These are phyloP conservation scores for Diplocarpon rosae DNA, from an alignment of 2,329 filamentous ascomycete species.

Conservation along the genomic window DNA sequence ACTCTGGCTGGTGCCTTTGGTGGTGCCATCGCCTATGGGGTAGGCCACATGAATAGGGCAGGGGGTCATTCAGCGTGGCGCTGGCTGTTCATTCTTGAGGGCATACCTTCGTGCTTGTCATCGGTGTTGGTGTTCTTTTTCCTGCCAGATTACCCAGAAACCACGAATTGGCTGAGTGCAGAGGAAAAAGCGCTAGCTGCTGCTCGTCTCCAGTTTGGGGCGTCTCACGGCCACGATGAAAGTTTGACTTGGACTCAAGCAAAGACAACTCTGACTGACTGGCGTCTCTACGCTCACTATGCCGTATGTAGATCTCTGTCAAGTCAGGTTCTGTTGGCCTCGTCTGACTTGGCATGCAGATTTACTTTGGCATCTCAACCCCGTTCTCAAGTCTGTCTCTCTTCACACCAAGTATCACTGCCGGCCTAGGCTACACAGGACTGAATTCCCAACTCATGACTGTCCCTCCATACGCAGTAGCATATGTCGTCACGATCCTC, in stretches of 20 bases:
- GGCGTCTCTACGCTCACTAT: too few species aligned
- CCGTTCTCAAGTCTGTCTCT: constrained; percentile 48
- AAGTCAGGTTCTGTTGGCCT: too few species aligned
- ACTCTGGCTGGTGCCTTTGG: constrained; percentile 5
- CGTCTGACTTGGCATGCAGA: constrained; percentile 20
- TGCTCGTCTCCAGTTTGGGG: constrained; percentile 33
- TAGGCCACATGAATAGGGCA: not conserved
- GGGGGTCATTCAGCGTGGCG: not conserved
- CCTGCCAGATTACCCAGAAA: constrained; percentile 39
- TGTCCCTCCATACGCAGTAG: constrained; percentile 52
- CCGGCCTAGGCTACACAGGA: constrained; percentile 42
- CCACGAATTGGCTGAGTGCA: constrained; percentile 33
- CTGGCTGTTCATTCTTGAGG: constrained; percentile 1
- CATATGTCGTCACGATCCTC: constrained; percentile 38
- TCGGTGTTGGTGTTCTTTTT: constrained; percentile 35
- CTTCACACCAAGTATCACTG: constrained; percentile 49
- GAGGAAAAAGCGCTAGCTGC: constrained; percentile 30
- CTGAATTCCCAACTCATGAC: constrained; percentile 55
- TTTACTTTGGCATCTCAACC: constrained; percentile 40
- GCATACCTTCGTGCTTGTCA: constrained; percentile 33
- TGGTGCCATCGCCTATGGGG: not conserved
- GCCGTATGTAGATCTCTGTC: constrained; percentile 20
- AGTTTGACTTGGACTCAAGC: constrained; percentile 38
- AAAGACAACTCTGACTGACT: too few species aligned
- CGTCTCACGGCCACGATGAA: constrained; percentile 29